phyloP scores from a whole-genome alignment of 2,329 filamentous ascomycete species.

The Xylaria sp. region DNA sequence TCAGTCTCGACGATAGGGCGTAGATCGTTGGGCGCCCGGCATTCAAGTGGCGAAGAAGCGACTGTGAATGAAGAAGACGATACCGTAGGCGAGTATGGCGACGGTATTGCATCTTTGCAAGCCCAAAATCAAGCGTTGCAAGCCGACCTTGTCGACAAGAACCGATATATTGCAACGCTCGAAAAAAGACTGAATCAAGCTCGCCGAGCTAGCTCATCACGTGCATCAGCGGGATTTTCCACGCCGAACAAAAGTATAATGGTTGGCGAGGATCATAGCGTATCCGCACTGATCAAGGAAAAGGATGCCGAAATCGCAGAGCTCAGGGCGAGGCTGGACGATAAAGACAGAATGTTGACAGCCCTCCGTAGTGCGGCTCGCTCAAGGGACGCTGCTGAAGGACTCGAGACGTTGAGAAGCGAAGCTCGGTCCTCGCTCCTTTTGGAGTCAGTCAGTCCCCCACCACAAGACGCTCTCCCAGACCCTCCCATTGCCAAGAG shows the following conservation, averaged over 20 bases:
- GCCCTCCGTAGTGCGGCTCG: constrained; percentile 85
- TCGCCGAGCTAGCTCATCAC: constrained; percentile 84
- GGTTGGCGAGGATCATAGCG: constrained; percentile 79
- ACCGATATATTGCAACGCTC: constrained; percentile 90
- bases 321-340: constrained; percentile 84
- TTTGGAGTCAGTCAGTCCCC: constrained; percentile 43
- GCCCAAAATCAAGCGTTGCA: constrained; percentile 93
- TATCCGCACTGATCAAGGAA: constrained; percentile 75
- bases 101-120: constrained; percentile 80
- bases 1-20: constrained; percentile 64
- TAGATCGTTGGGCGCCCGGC: constrained; percentile 54
- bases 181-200: constrained; percentile 93
- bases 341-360: constrained; percentile 92
- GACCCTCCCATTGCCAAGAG: constrained; percentile 36
- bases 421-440: constrained; percentile 42
- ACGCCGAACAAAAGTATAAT: constrained; percentile 65
- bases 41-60: constrained; percentile 49
- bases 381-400: constrained; percentile 81
- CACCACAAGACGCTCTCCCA: constrained; percentile 40
- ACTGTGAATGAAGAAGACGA: constrained; percentile 67
- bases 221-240: constrained; percentile 76
- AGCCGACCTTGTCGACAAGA: constrained; percentile 95
- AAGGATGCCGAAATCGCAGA: constrained; percentile 94
- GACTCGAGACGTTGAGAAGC: constrained; percentile 43
- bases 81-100: constrained; percentile 79